Base-by-base conservation (phyloP, 768 basidiomycete species). In the Piloderma croceum region DNA sequence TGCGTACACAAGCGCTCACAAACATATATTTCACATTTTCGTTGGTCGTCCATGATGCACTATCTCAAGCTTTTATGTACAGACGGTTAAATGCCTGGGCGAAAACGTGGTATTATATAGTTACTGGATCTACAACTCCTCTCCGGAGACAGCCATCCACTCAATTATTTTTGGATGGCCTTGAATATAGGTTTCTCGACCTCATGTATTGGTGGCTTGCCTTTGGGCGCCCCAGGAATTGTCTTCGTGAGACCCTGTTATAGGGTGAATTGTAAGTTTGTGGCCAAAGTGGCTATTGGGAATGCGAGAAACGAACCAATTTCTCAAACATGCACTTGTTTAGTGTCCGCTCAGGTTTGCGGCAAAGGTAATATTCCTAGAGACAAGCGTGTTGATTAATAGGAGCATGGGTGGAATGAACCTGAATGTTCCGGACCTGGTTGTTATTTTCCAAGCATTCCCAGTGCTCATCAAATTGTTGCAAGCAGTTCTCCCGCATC, bases 241-340 rank as follows among this genome's bases (percentile, higher is more conserved):
- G 77, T 80, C 68, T 98, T 98, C 29, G 70, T 76, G 44, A 97
- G 74, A 51, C 91, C 91, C 94, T 97, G 59, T n/a, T n/a, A n/a
- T n/a, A n/a, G n/a, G n/a, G n/a, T n/a, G n/a, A n/a, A n/a, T n/a
- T n/a, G n/a, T n/a, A n/a, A n/a, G n/a, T n/a, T n/a, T n/a, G n/a
- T 6, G 35, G 41, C n/a, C 23, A 13, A 37, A 29, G 25, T 25
- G 23, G 43, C n/a, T 21, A 10, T 37, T 42, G 23, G 23, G 32
- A 37, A 34, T 15, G 32, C 39, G 36, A 37, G 33, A 25, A 37
- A 78, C 88, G 50, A 50, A 91, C 94, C 51, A 98, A 76, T 61
- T 96, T 97, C 63, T 93, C 84, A 57, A 97, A 93, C 74, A 94
- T 88, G 70, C 94, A 98, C 43, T 80, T 70, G 71, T 98, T 99